A percentile compares a stretch with the other conserved stretches of the same genome.
phyloP scores from a whole-genome alignment of 306 rosid genomes.

The Biancaea sappan region DNA sequence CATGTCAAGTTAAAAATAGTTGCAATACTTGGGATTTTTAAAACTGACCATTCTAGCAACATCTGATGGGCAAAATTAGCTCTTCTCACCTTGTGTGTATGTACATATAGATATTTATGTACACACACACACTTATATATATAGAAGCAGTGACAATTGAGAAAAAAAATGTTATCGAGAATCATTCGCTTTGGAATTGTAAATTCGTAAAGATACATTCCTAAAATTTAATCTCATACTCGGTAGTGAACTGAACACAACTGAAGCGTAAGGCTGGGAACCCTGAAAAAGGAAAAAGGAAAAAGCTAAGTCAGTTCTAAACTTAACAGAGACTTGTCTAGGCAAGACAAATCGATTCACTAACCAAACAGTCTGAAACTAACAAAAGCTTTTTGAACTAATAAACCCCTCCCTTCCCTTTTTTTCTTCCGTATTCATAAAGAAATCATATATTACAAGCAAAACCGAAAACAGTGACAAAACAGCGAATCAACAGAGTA shows the following conservation, averaged over 20 bases:
- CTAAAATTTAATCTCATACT: slow-evolving; percentile 8
- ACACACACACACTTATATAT: background rate
- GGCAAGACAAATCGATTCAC: slow-evolving; percentile 17
- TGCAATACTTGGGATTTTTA: background rate
- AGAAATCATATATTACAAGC: background rate
- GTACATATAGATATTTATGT: background rate
- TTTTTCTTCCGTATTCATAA: background rate
- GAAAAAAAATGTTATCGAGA: slow-evolving; percentile 3
- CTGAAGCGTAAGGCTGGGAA: background rate
- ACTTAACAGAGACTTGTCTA: background rate
- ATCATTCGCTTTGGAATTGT: slow-evolving; percentile 14
- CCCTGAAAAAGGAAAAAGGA: background rate
- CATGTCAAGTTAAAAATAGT: background rate
- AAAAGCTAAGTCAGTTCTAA: slow-evolving; percentile 27
- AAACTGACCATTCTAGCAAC: background rate
- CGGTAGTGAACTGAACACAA: background rate
- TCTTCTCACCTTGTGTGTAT: background rate
- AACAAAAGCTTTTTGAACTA: slow-evolving; percentile 19
- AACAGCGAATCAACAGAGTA: background rate
- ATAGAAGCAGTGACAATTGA: slow-evolving; percentile 26
- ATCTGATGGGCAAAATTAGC: background rate
- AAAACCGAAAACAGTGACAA: background rate
- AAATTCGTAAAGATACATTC: background rate
- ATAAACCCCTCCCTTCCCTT: background rate
- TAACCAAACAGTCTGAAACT: slow-evolving; percentile 20